phyloP scores from a whole-genome alignment of 805 yeast species.

The Wickerhamomyces rabaulensis region DNA sequence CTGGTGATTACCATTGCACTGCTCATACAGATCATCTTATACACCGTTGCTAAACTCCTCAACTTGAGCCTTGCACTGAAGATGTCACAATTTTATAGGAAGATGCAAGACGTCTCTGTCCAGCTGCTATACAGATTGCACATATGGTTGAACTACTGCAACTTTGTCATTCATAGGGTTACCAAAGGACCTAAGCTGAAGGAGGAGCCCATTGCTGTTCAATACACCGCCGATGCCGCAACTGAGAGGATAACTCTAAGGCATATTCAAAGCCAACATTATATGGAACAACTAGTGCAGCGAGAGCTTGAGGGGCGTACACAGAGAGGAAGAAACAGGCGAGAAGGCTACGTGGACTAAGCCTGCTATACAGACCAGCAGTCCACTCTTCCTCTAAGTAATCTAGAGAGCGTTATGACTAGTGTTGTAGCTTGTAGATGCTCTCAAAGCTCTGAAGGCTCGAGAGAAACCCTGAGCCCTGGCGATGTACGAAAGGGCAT shows the following conservation, averaged over 20 bases:
- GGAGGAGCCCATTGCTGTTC: background rate
- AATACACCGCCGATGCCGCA: background rate
- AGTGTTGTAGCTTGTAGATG: no score
- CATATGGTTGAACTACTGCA: background rate
- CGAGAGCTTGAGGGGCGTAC: background rate
- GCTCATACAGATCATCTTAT: background rate
- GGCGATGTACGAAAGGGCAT: no score
- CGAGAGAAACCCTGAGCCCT: no score
- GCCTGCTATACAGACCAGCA: no score
- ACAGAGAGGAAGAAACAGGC: background rate
- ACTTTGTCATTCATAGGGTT: background rate
- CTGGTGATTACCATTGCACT: background rate
- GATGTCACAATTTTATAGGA: background rate
- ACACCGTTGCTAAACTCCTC: background rate
- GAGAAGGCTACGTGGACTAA: background rate
- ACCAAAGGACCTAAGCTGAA: background rate
- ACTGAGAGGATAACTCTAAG: background rate
- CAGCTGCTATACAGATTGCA: background rate
- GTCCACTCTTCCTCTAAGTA: no score
- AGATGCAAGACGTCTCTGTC: background rate
- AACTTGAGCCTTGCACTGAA: background rate
- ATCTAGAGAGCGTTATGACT: no score
- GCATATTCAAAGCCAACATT: background rate
- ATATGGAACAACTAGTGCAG: background rate
- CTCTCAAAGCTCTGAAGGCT: no score